Conservation (phyloP, 2,329 filamentous ascomycete species). For the Diaporthe caulivora region DNA sequence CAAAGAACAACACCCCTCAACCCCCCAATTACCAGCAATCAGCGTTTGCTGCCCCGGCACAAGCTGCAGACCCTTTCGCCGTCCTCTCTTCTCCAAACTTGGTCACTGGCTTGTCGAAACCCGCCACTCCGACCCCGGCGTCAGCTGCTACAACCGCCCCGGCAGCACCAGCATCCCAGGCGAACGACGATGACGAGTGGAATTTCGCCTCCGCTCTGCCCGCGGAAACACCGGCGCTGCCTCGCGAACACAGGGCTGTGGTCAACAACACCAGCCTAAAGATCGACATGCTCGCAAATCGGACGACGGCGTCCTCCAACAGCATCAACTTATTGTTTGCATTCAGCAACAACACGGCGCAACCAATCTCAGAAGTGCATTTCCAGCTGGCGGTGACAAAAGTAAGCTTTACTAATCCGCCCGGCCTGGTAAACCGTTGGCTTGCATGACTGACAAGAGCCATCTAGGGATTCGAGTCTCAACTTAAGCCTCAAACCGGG, state of each 20-base stretch:
- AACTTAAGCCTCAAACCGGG: slow-evolving; percentile 87
- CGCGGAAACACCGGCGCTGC: slow-evolving; percentile 59
- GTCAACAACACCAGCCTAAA: slow-evolving; percentile 79
- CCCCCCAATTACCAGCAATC: slow-evolving; percentile 61
- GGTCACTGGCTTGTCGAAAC: slow-evolving; percentile 47
- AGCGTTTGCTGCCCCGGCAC: slow-evolving; percentile 58
- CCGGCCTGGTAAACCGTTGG: not conserved
- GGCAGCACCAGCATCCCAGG: slow-evolving; percentile 37
- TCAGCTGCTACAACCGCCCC: slow-evolving; percentile 47
- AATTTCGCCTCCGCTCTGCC: slow-evolving; percentile 91
- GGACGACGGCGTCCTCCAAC: slow-evolving; percentile 64
- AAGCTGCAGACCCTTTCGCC: slow-evolving; percentile 65
- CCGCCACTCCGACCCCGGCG: slow-evolving; percentile 50
- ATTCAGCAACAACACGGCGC: slow-evolving; percentile 85
- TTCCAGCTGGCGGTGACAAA: slow-evolving; percentile 96
- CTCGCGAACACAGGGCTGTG: slow-evolving; percentile 71
- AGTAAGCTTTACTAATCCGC: slow-evolving; percentile 62
- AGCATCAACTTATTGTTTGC: slow-evolving; percentile 78
- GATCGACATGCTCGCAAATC: slow-evolving; percentile 79
- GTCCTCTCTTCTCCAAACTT: slow-evolving; percentile 58
- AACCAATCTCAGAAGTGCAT: slow-evolving; percentile 82
- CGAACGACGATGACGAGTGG: slow-evolving; percentile 88
- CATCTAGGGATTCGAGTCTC: slow-evolving; percentile 79
- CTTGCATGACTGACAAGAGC: not conserved
- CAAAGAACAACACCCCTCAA: slow-evolving; percentile 67